These are phyloP conservation scores for Pseudozyma flocculosa DNA, from an alignment of 1,284 basidiomycete genomes.

Conservation along the genomic window DNA sequence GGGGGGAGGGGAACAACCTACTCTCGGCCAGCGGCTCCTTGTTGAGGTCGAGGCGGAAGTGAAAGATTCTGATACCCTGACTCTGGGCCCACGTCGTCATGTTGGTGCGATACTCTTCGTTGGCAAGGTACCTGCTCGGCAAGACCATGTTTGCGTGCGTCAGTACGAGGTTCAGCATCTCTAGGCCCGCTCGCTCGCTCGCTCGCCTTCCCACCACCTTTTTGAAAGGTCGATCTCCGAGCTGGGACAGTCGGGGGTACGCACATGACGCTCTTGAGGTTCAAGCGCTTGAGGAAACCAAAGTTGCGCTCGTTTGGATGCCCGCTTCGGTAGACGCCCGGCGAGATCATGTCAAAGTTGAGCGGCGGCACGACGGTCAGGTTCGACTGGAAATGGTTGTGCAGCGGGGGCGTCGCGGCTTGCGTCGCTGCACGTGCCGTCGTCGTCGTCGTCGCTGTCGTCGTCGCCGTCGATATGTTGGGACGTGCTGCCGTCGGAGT, in stretches of 20 bases:
- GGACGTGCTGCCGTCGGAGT: too few relatives aligned
- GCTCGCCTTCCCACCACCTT: neutral
- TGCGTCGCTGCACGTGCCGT: neutral
- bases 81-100: slow-evolving; percentile 34
- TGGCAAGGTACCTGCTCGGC: slow-evolving; percentile 41
- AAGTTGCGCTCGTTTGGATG: slow-evolving; percentile 58
- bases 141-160: too few relatives aligned
- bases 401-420: neutral
- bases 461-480: too few relatives aligned
- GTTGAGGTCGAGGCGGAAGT: slow-evolving; percentile 51
- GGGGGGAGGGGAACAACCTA: slow-evolving; percentile 4
- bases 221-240: too few relatives aligned
- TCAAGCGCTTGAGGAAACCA: slow-evolving; percentile 46
- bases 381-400: slow-evolving; percentile 5
- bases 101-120: slow-evolving; percentile 51
- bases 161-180: too few relatives aligned
- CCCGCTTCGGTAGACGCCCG: slow-evolving; percentile 53
- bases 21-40: slow-evolving; percentile 56
- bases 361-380: slow-evolving; percentile 52
- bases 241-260: too few relatives aligned
- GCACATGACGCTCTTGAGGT: slow-evolving; percentile 50
- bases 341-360: slow-evolving; percentile 55
- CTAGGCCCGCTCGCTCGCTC: too few relatives aligned
- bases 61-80: slow-evolving; percentile 41
- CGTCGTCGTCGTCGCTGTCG: neutral